A percentile compares a stretch with the other conserved stretches of the same genome.
Evolutionary conservation across 257 asterid species (phyloP).

Genomic region (Fraxinus quadrangulata): DNA sequence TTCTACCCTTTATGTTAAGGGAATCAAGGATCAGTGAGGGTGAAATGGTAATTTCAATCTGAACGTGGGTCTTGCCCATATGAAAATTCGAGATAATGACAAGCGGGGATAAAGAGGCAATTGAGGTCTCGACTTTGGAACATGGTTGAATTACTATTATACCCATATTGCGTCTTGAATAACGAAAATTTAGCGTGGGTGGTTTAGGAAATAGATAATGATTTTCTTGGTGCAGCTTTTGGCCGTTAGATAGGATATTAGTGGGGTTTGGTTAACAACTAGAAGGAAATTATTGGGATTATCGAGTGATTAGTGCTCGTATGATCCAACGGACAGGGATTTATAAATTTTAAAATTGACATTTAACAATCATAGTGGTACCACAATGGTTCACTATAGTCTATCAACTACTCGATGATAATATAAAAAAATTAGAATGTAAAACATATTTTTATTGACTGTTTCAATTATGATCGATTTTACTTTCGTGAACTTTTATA

Average conservation of each 20-base stretch:
- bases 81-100: conserved; percentile 14
- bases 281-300: background rate
- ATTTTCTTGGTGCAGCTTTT: conserved; percentile 23
- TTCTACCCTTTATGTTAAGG: no score
- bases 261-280: conserved; percentile 43
- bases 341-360: background rate
- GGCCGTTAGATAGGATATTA: conserved; percentile 18
- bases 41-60: background rate
- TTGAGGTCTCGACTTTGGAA: conserved; percentile 11
- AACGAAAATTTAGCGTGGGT: conserved; percentile 7
- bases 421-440: no score
- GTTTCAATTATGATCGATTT: no score
- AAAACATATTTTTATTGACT: no score
- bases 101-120: conserved; percentile 10
- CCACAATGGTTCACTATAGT: no score
- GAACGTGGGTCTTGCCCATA: background rate
- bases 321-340: background rate
- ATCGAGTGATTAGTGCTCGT: background rate
- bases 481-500: no score
- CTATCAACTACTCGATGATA: no score
- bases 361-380: no score
- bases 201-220: conserved; percentile 3
- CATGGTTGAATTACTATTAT: conserved; percentile 16
- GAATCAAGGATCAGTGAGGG: conserved; percentile 8
- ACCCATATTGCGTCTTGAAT: conserved; percentile 12